A percentile compares a stretch with the other conserved stretches of the same genome.
Evolutionary conservation across 306 rosid species (phyloP).

Genomic region (Gastrolobium bilobum): DNA sequence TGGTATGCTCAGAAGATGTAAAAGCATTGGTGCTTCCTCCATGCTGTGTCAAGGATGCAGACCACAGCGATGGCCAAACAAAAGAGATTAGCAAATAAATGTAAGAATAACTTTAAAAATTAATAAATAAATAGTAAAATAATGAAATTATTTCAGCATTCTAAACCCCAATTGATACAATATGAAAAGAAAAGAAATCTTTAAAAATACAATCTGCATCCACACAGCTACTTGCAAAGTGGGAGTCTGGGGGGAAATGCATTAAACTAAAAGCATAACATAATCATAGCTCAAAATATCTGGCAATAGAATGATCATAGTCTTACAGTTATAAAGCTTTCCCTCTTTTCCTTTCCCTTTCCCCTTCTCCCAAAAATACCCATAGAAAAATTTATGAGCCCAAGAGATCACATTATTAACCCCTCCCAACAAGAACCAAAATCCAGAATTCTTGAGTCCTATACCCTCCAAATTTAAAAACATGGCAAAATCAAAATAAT

Average conservation of each 20-base stretch:
- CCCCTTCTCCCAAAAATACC: conserved; percentile 23
- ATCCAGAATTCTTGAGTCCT: neutral
- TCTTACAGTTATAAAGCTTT: neutral
- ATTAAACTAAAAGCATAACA: conserved; percentile 21
- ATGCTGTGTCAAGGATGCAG: conserved; percentile 62
- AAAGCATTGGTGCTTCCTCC: conserved; percentile 94
- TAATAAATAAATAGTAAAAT: conserved; percentile 5
- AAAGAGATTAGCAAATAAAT: conserved; percentile 41
- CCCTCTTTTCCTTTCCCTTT: neutral
- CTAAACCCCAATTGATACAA: conserved; percentile 10
- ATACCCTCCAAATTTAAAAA: conserved; percentile 6
- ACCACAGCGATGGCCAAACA: conserved; percentile 27
- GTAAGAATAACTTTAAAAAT: neutral
- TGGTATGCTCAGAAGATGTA: conserved; percentile 77
- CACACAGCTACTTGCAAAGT: neutral
- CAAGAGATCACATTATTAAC: neutral
- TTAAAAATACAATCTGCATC: neutral
- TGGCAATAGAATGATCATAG: neutral
- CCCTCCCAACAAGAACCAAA: conserved; percentile 2
- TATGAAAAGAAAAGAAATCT: conserved; percentile 16
- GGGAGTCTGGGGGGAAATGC: neutral
- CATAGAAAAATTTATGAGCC: conserved; percentile 2
- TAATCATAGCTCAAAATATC: neutral
- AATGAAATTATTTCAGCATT: conserved; percentile 18
- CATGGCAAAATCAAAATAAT: neutral